Evolutionary conservation across 73 alveolate species (phyloP), one percentile per base, ranked within the genome.

Genomic region (Paramecium bursaria): DNA sequence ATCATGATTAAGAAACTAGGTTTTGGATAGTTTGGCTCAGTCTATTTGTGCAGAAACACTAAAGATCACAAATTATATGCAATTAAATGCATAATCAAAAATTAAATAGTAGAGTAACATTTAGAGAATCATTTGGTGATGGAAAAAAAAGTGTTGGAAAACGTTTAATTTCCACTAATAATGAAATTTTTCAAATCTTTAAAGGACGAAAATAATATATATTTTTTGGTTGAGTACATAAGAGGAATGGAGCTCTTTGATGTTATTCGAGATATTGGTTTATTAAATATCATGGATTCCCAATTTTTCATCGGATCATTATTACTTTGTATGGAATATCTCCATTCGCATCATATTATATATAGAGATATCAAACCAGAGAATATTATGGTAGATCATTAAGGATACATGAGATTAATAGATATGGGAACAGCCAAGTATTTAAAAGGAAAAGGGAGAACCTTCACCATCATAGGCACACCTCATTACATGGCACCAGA

Each of bases 401-500:
- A 90, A 76, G 95, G 95, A 3, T 90, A 86, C 42, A 73, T 90
- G 21, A 88, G 79, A 87, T 42, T 90, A 48, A 87, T 90, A 7
- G 95, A 90, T 77, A 87, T 90, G 76, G 95, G 95, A 11, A 90
- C 95, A 11, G 91, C 93, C 0, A 90, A 90, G 77, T 75, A 39
- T 44, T 79, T 79, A 29, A 79, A 90, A 60, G 88, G 87, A 6
- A 87, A 60, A 61, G 93, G 86, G 31, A 86, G 95, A 86, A 90
- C 95, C 0, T 85, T 82, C 31, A 90, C 95, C 27, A 79, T 90
- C 23, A 90, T 90, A 5, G 95, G 95, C n/a, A 90, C 95, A 4
- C 95, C 95, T 9, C 95, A 90, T 87, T 86, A 90, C 47, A 90
- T 90, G 95, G 92, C 95, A 2, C 92, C 95, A 3, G 95, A 90